Base-by-base conservation (phyloP, 2,329 filamentous ascomycete genomes). In the Nannizziopsis arthrosporioides region DNA sequence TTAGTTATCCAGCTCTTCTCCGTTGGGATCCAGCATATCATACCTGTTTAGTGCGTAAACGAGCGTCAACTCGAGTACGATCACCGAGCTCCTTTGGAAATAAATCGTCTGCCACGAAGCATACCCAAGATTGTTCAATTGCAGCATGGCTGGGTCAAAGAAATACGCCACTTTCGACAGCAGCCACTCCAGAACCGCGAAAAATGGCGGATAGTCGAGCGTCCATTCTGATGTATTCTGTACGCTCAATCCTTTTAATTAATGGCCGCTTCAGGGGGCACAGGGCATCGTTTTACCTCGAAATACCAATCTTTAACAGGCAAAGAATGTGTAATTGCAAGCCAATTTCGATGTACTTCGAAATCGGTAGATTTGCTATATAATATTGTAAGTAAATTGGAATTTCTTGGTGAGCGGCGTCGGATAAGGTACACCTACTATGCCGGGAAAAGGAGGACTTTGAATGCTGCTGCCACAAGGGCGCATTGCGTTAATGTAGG, bases 291-390 rank as follows among this genome's bases (percentile, higher is more conserved):
- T 51, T 63, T 51, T 62, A 81, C 78, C 69, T 98, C 92, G 63
- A 83, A 89, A 69, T 98, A 98, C 92, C 92, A 98, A 57, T 93
- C 75, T 65, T 84, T 80, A 44, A 89, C 69, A 2, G 90, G 85
- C 15, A 96, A 75, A 53, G 85, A 94, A 68, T 94, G 76, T 3
- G 92, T 96, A 57, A 96, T 87, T 54, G 92, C 92, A 36, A 98
- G 80, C 92, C 92, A 98, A 72, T 98, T 98, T 56, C 92, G 82
- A 69, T 98, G 92, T 48, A 98, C 92, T 68, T 98, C 92, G 61
- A 98, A 98, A 67, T 98, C 92, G 58, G 92, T 98, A 5, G 92
- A 98, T 74, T 94, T 95, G 74, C 89, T 95, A 67, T 30, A n/a
- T 3, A 37, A 5, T 27, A 4, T 5, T 12, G 11, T 36, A 36